Conservation (phyloP, 2,329 filamentous ascomycete genomes). For the Pyrenophora tritici-repentis region DNA sequence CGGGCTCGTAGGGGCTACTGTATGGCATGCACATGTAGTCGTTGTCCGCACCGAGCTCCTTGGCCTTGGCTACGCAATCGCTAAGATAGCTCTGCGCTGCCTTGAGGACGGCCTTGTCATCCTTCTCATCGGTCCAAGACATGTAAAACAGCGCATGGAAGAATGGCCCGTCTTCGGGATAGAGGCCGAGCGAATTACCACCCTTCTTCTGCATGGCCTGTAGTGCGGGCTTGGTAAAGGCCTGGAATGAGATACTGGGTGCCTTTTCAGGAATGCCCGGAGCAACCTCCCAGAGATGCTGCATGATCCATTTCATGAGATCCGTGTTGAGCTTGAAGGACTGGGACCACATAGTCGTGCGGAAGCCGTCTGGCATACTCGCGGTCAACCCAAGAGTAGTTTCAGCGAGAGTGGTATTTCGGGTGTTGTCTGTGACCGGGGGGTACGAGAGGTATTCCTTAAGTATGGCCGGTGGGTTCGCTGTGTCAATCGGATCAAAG, state of each 20-base stretch:
- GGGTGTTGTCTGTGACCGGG: constrained; percentile 6
- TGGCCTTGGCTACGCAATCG: constrained; percentile 1
- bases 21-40: constrained; percentile 53
- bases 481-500: constrained; percentile 21
- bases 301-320: constrained; percentile 21
- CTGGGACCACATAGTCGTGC: constrained; percentile 34
- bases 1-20: constrained; percentile 49
- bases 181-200: constrained; percentile 35
- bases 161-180: constrained; percentile 16
- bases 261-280: not conserved
- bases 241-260: constrained; percentile 19
- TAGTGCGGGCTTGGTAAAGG: constrained; percentile 26
- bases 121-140: constrained; percentile 25
- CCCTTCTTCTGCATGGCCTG: constrained; percentile 26
- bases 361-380: constrained; percentile 18
- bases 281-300: constrained; percentile 21
- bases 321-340: constrained; percentile 31
- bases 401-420: not conserved
- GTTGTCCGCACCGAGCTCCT: constrained; percentile 6
- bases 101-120: constrained; percentile 26
- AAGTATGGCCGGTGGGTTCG: constrained; percentile 23
- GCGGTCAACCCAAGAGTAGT: constrained; percentile 15
- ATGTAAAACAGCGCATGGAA: constrained; percentile 22
- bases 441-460: constrained; percentile 27
- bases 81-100: constrained; percentile 18